Percentiles rank a stretch among this genome's conserved stretches.
Evolutionary conservation across 2,329 filamentous ascomycete genomes (phyloP).

Genomic region (Fusarium penzigii): DNA sequence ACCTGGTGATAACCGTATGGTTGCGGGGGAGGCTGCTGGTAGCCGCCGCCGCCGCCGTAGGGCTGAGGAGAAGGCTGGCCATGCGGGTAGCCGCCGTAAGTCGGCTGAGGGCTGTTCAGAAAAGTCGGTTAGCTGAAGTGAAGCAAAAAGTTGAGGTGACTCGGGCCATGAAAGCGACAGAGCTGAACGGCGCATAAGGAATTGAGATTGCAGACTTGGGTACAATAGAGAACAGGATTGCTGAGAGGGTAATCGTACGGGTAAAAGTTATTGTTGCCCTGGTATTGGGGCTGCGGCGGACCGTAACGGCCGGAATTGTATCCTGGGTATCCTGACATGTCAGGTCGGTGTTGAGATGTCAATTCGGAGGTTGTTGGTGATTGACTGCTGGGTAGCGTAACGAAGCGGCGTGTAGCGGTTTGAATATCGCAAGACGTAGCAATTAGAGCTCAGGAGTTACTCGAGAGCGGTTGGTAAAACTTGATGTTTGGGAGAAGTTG

Average conservation of each 20-base stretch:
- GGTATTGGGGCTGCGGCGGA: conserved; percentile 37
- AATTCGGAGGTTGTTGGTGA: background rate
- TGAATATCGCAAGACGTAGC: background rate
- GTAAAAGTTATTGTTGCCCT: conserved; percentile 48
- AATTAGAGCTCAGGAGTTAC: background rate
- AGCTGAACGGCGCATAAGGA: too few relatives aligned
- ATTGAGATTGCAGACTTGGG: conserved; percentile 3
- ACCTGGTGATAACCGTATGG: background rate
- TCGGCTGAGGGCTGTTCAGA: conserved; percentile 41
- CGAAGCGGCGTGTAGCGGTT: too few relatives aligned
- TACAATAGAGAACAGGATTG: conserved; percentile 14
- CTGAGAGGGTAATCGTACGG: conserved; percentile 46
- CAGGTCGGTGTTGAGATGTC: conserved; percentile 8
- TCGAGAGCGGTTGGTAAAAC: background rate
- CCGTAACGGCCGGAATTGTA: conserved; percentile 52
- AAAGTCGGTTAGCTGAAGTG: conserved; percentile 22
- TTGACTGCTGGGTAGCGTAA: background rate
- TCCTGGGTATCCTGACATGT: conserved; percentile 65
- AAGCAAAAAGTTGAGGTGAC: background rate
- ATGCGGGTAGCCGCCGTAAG: conserved; percentile 50
- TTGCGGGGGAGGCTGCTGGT: conserved; percentile 8
- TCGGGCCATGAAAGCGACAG: background rate
- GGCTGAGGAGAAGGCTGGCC: conserved; percentile 50
- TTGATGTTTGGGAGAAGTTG: background rate
- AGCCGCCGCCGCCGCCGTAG: conserved; percentile 45